Base-by-base conservation (phyloP, 2,329 filamentous ascomycete species). In the Colletotrichum agaves region DNA sequence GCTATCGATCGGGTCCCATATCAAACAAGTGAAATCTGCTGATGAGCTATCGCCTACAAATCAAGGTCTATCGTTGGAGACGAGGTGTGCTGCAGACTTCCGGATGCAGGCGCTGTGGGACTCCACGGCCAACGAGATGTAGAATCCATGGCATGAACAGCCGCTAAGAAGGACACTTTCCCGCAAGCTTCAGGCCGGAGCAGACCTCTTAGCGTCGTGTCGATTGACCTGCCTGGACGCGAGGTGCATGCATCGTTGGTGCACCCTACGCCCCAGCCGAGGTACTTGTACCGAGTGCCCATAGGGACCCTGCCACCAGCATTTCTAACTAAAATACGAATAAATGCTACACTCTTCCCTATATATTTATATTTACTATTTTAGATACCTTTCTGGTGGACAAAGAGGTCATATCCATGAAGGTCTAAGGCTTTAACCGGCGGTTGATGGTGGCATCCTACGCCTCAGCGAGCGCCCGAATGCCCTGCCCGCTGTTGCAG, bases 81-180 rank as follows among this genome's bases (percentile, higher is more conserved):
- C 53, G 64, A 64, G 61, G 31, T 64, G 44, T 46, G 27, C 43
- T 67, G 53, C 44, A n/a, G n/a, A n/a, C n/a, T n/a, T n/a, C n/a
- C n/a, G n/a, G n/a, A n/a, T n/a, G n/a, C n/a, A 67, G 31, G 17
- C 31, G 23, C 46, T 17, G 37, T 41, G 52, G 50, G 15, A 11
- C 43, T 31, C 15, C 21, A n/a, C 19, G 31, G 37, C 37, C 53
- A 64, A 53, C 52, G 39, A 49, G 23, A 23, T 44, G 39, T 3
- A 27, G 31, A 27, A 19, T 33, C 41, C 31, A 12, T 12, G 37
- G 19, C 46, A 37, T 35, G 39, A 33, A 52, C 39, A 52, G 52
- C 52, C 44, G 52, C 52, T 58, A 27, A 27, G 27, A 27, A 27
- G 27, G 27, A 27, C 27, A 27, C 1, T 5, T 4, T 5, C 23